Percentiles rank a stretch among this genome's conserved stretches.
Conservation (phyloP, 2,329 filamentous ascomycete species). For the Metarhizium rileyi region DNA sequence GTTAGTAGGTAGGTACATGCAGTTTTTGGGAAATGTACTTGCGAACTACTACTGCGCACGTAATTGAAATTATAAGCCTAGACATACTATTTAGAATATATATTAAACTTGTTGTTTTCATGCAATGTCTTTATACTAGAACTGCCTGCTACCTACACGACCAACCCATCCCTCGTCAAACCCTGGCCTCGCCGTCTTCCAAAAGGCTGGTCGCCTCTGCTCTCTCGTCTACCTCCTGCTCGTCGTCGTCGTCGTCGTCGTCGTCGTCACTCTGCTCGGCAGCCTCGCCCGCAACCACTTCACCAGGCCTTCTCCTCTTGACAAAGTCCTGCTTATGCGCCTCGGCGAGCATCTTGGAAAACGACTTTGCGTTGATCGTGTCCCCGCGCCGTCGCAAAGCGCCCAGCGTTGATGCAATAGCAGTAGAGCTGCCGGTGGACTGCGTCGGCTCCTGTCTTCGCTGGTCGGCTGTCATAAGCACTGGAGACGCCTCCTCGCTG, state of each 20-base stretch:
- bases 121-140: background rate
- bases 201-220: slow-evolving; percentile 8
- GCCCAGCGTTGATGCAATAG: slow-evolving; percentile 13
- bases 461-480: slow-evolving; percentile 11
- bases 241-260: slow-evolving; percentile 17
- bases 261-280: slow-evolving; percentile 22
- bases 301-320: slow-evolving; percentile 49
- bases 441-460: slow-evolving; percentile 6
- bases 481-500: slow-evolving; percentile 24
- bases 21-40: too few species aligned
- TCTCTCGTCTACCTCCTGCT: slow-evolving; percentile 11
- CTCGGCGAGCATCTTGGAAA: slow-evolving; percentile 60
- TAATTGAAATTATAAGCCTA: background rate
- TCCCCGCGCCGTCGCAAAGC: slow-evolving; percentile 23
- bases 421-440: slow-evolving; percentile 12
- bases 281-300: slow-evolving; percentile 14
- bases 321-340: slow-evolving; percentile 92
- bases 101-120: background rate
- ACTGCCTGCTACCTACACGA: slow-evolving; percentile 11
- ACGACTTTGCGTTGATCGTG: slow-evolving; percentile 23
- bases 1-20: too few species aligned
- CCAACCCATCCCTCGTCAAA: slow-evolving; percentile 5
- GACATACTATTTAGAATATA: background rate
- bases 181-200: slow-evolving; percentile 6
- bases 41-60: too few species aligned